A percentile compares a stretch with the other conserved stretches of the same genome.
These are phyloP conservation scores for Candida qinlingensis DNA, from an alignment of 805 yeast genomes.

Conservation along the genomic window DNA sequence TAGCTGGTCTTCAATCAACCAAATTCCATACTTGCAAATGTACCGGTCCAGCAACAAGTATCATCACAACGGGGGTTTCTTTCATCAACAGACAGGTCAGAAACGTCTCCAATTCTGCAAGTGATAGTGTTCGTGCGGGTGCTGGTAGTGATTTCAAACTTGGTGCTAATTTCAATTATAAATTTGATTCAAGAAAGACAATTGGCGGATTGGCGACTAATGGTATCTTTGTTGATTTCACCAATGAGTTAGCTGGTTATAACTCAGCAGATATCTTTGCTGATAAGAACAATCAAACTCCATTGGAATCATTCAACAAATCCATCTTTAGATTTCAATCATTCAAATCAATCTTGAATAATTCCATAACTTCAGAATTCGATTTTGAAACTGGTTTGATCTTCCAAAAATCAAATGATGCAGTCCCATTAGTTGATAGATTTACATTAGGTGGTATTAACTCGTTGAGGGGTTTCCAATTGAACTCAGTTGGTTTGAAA, in stretches of 20 bases:
- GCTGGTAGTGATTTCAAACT: slow-evolving; percentile 57
- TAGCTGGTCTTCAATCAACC: slow-evolving; percentile 43
- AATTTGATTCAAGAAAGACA: slow-evolving; percentile 39
- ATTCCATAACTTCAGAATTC: slow-evolving; percentile 43
- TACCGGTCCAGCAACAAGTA: slow-evolving; percentile 17
- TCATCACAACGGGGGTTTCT: slow-evolving; percentile 51
- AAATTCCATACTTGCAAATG: slow-evolving; percentile 16
- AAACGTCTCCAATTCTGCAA: slow-evolving; percentile 48
- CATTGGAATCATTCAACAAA: slow-evolving; percentile 23
- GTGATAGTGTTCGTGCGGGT: slow-evolving; percentile 46
- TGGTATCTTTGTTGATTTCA: slow-evolving; percentile 38
- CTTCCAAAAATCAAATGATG: slow-evolving; percentile 26
- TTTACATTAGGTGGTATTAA: slow-evolving; percentile 69
- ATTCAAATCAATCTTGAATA: slow-evolving; percentile 37
- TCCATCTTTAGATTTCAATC: slow-evolving; percentile 18
- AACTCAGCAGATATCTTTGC: slow-evolving; percentile 28
- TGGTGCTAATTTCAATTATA: slow-evolving; percentile 36
- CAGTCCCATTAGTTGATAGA: slow-evolving; percentile 59
- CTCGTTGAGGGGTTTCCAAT: slow-evolving; percentile 59
- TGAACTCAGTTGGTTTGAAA: slow-evolving; percentile 51
- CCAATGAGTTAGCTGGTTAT: slow-evolving; percentile 38
- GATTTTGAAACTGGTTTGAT: slow-evolving; percentile 48
- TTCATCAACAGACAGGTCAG: slow-evolving; percentile 51
- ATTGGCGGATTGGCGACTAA: slow-evolving; percentile 37
- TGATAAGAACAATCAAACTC: slow-evolving; percentile 25